Base-by-base conservation (phyloP, 306 rosid genomes). In the Begonia loranthoides region DNA sequence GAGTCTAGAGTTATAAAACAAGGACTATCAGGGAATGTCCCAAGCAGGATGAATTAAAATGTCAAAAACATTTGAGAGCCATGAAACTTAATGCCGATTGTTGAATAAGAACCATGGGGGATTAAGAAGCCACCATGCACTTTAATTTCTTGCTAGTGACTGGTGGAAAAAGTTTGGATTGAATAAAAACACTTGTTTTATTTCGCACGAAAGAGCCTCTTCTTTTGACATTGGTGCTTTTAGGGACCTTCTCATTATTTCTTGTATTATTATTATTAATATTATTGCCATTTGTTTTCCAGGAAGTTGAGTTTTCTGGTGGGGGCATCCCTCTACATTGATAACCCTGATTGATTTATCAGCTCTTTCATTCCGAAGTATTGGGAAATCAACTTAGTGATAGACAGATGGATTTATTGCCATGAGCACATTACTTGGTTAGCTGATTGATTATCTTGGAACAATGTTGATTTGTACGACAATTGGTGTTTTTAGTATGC, bases 251-350 rank as follows among this genome's bases (percentile, higher is more conserved):
- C 14, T 53, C 39, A 62, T 55, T 8, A 24, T 48, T 51, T 41
- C 45, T 50, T 17, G 12, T 52, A 21, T 13, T 38, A 13, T 15
- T 38, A 13, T 15, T 49, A 24, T 0, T 24, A 4, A 28, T 28
- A 28, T 1, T 28, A 7, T 28, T 28, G 1, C 36, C 8, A 28
- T 3, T 28, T 1, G 59, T 62, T 56, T 59, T 59, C 54, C 79
- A 77, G 79, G 83, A 77, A 63, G 74, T 77, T 13, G 83, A 77
- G 65, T 73, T 59, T 63, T 73, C 83, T 1, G 76, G 79, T 12
- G 76, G 83, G 36, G 83, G 79, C 45, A 40, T 73, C 41, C 68
- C 57, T 49, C 63, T 69, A 3, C 61, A 15, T 50, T 76, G 74
- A 66, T 57, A 13, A 4, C 36, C 36, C 6, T 28, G 36, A 4